phyloP scores from a whole-genome alignment of 129 eudicot genomes.

The Tagetes erecta region DNA sequence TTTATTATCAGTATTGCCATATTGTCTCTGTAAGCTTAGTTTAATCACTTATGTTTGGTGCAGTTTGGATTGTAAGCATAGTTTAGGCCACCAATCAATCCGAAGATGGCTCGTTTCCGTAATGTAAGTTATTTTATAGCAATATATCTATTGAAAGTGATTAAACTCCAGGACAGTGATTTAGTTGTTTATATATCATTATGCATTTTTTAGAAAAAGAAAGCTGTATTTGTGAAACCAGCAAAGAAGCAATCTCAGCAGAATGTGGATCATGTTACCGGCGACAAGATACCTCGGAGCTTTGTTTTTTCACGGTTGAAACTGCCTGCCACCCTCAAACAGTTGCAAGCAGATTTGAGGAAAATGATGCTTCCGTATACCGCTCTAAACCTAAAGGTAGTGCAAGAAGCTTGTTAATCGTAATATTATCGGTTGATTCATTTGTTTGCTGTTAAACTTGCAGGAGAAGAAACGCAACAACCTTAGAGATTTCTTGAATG shows the following conservation, averaged over 20 bases:
- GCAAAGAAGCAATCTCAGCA: constrained; percentile 56
- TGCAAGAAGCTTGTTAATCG: background rate
- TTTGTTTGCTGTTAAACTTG: constrained; percentile 7
- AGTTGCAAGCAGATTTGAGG: constrained; percentile 79
- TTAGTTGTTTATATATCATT: background rate
- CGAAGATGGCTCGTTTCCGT: constrained; percentile 73
- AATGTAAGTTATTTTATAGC: constrained; percentile 49
- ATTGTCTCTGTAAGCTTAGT: background rate
- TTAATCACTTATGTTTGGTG: constrained; percentile 18
- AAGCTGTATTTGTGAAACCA: constrained; percentile 57
- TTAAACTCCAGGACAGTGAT: background rate
- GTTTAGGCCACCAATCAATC: background rate
- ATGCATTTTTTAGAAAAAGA: constrained; percentile 55
- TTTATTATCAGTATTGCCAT: background rate
- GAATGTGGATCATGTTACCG: constrained; percentile 81
- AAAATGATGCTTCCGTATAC: constrained; percentile 93
- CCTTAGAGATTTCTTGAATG: constrained; percentile 82
- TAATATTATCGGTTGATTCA: background rate
- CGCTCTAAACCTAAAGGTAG: constrained; percentile 91
- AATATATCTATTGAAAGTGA: background rate
- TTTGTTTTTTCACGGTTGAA: constrained; percentile 83
- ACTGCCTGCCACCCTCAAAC: constrained; percentile 72
- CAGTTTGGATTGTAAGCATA: constrained; percentile 14
- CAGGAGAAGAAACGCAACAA: constrained; percentile 95
- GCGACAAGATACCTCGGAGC: constrained; percentile 89